These are phyloP conservation scores for Xylaria venustula DNA, from an alignment of 495 filamentous ascomycete genomes.

Conservation along the genomic window DNA sequence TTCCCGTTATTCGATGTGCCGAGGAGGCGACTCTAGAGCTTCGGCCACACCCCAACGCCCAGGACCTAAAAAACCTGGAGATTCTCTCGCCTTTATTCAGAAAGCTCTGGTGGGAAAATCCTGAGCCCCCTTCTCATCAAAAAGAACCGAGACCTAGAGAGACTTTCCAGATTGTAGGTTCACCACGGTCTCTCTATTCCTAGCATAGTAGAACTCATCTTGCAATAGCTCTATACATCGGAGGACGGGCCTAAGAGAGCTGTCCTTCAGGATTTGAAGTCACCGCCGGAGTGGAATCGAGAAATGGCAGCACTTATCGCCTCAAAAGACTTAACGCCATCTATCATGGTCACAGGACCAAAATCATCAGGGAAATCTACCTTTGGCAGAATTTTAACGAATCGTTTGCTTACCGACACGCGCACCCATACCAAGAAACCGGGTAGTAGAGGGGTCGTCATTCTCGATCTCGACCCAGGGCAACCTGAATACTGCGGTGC, in stretches of 20 bases:
- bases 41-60: conserved; percentile 47
- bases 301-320: conserved; percentile 38
- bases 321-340: conserved; percentile 38
- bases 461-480: conserved; percentile 81
- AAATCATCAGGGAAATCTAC: conserved; percentile 88
- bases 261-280: conserved; percentile 59
- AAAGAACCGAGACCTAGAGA: conserved; percentile 1
- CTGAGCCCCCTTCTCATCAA: conserved; percentile 13
- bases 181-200: background rate
- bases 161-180: conserved; percentile 42
- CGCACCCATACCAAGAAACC: conserved; percentile 20
- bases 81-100: conserved; percentile 68
- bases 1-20: conserved; percentile 66
- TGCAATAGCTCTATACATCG: conserved; percentile 44
- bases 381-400: conserved; percentile 72
- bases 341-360: conserved; percentile 69
- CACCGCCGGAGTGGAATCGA: conserved; percentile 65
- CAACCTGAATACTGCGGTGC: conserved; percentile 80
- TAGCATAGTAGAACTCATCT: conserved; percentile 13
- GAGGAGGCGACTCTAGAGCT: conserved; percentile 52
- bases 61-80: conserved; percentile 56
- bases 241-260: conserved; percentile 41
- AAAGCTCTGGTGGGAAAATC: conserved; percentile 66
- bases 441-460: conserved; percentile 45
- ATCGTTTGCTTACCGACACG: conserved; percentile 62